Conservation (phyloP, 1,284 basidiomycete species). For the Ustilago esculenta region DNA sequence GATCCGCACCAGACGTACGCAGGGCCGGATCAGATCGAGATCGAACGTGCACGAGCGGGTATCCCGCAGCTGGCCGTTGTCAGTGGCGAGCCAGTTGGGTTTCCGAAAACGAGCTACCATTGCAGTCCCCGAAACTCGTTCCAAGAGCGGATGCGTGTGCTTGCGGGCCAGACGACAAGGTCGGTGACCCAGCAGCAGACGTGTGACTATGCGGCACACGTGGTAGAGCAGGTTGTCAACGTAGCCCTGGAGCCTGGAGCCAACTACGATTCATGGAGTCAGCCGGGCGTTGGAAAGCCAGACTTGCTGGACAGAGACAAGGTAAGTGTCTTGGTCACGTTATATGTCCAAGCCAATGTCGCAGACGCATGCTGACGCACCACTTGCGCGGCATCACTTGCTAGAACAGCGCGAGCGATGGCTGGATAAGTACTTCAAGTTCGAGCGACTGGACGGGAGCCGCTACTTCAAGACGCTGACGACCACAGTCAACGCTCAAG, state of each 20-base stretch:
- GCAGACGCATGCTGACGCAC: no score
- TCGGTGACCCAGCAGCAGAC: constrained; percentile 29
- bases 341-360: no score
- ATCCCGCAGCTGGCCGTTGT: constrained; percentile 18
- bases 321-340: constrained; percentile 1
- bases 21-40: constrained; percentile 12
- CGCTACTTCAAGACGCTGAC: constrained; percentile 14
- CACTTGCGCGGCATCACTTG: background rate
- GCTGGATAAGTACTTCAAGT: constrained; percentile 4
- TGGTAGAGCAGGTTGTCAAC: constrained; percentile 37
- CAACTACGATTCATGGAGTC: constrained; percentile 22
- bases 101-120: background rate
- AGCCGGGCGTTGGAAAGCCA: constrained; percentile 22
- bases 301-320: background rate
- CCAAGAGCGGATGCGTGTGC: constrained; percentile 34
- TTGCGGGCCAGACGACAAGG: background rate
- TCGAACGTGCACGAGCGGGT: constrained; percentile 1
- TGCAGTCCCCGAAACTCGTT: constrained; percentile 10
- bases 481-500: constrained; percentile 4
- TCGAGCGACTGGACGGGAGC: constrained; percentile 14
- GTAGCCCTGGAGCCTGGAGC: constrained; percentile 26
- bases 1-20: constrained; percentile 33
- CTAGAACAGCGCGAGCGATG: constrained; percentile 1
- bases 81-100: background rate
- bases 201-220: background rate